phyloP scores from a whole-genome alignment of 192 early-diverging fungal genomes.

The Umbelopsis vinacea region DNA sequence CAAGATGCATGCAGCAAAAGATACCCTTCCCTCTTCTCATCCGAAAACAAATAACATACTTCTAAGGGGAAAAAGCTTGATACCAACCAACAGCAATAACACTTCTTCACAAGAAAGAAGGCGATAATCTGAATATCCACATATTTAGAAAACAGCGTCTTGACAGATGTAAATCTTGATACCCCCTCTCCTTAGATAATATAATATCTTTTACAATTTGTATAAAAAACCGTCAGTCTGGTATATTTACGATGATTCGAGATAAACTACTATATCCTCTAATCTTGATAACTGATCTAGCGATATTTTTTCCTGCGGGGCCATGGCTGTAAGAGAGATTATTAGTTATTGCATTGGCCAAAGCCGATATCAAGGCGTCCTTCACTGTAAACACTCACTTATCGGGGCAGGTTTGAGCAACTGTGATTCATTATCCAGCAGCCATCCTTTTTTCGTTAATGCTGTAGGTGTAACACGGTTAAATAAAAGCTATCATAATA shows the following conservation, averaged over 20 bases:
- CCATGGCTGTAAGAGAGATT: neutral
- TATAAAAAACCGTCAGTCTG: slow-evolving; percentile 17
- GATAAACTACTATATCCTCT: slow-evolving; percentile 17
- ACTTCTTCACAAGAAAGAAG: neutral
- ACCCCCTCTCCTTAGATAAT: neutral
- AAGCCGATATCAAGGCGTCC: neutral
- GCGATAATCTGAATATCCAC: neutral
- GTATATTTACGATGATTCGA: slow-evolving; percentile 20
- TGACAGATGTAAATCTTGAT: slow-evolving; percentile 1
- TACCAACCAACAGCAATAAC: slow-evolving; percentile 7
- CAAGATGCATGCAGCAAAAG: neutral
- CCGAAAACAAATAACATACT: neutral
- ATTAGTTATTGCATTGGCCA: neutral
- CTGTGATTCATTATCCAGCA: neutral
- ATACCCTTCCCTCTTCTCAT: neutral
- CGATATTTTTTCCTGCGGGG: neutral
- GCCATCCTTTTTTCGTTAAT: slow-evolving; percentile 9
- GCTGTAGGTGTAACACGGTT: neutral
- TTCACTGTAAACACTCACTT: neutral
- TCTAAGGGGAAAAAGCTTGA: slow-evolving; percentile 1
- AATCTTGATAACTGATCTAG: slow-evolving; percentile 2
- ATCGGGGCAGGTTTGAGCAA: neutral
- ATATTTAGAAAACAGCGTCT: neutral
- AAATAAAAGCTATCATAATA: neutral
- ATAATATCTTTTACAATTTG: slow-evolving; percentile 7